Base-by-base conservation (phyloP, 192 early-diverging fungal species). In the Backusella tarrabulga region DNA sequence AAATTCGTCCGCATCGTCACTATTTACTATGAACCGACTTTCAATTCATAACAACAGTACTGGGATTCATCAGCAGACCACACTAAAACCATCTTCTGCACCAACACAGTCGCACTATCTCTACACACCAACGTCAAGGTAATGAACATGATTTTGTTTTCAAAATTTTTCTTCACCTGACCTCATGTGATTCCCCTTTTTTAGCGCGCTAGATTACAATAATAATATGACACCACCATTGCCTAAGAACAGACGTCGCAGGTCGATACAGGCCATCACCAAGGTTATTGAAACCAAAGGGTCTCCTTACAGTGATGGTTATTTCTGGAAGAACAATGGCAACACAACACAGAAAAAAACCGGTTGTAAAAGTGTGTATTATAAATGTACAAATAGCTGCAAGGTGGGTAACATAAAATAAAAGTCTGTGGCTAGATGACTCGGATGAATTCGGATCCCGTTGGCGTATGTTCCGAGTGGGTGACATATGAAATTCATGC, bases 261-360 rank as follows among this genome's bases (percentile, higher is more conserved):
- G 88, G 12, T 87, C 88, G 73, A 90, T 90, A 87, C 87, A 88
- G 34, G 84, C 88, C 23, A 83, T 90, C 32, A 90, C 87, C 29
- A 83, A 87, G 79, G 87, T 90, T 68, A 81, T 90, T n/a, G 88
- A 90, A 67, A 87, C 88, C 3, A 74, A 74, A 36, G 85, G 88
- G 67, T 70, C 41, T 68, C 87, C 87, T 17, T 83, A 85, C 42
- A 17, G 72, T 14, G 88, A 90, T 69, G 79, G 71, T 9, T 88
- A 82, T 71, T 82, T 87, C 21, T 90, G 88, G 88, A 86, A 87
- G 71, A 90, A 90, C 69, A 90, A 90, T 74, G 88, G 88, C 19
- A 89, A 89, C 36, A 89, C 88, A 34, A 87, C 81, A 5, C 85
- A 88, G 34, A 85, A 83, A 71, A 90, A 88, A 76, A 88, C 87